A percentile compares a stretch with the other conserved stretches of the same genome.
Evolutionary conservation across 495 filamentous ascomycete genomes (phyloP).

Genomic region (Penicillium paradoxum): DNA sequence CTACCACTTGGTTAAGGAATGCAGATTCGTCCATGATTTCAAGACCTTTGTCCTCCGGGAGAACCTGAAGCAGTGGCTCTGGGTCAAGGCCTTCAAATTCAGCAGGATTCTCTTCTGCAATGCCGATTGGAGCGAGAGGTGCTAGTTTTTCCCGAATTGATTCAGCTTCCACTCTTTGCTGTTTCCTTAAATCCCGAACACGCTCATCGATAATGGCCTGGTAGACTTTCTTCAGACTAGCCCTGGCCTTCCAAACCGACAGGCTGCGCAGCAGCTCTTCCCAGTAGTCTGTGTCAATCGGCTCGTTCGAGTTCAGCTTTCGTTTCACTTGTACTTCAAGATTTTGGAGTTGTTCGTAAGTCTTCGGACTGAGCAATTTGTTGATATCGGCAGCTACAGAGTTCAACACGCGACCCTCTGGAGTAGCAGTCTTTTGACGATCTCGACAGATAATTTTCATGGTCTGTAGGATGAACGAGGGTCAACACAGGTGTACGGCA

Average conservation of each 20-base stretch:
- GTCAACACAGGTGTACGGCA: constrained; percentile 15
- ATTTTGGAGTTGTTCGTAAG: constrained; percentile 75
- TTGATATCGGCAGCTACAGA: constrained; percentile 88
- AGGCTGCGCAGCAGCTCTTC: constrained; percentile 83
- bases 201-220: constrained; percentile 71
- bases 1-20: constrained; percentile 57
- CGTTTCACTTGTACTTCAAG: constrained; percentile 78
- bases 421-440: constrained; percentile 60
- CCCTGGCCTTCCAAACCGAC: constrained; percentile 84
- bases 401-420: constrained; percentile 67
- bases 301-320: constrained; percentile 83
- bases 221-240: constrained; percentile 76
- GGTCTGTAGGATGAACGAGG: constrained; percentile 42
- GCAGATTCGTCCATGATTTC: constrained; percentile 57
- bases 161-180: constrained; percentile 67
- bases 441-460: constrained; percentile 82
- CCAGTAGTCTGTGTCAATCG: constrained; percentile 97
- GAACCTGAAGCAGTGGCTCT: constrained; percentile 64
- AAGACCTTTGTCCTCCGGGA: constrained; percentile 60
- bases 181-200: constrained; percentile 59
- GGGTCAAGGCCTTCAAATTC: constrained; percentile 54
- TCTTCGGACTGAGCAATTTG: constrained; percentile 76
- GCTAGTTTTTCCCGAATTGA: constrained; percentile 54
- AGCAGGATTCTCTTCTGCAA: constrained; percentile 7
- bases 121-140: constrained; percentile 32